Evolutionary conservation across 495 filamentous ascomycete genomes (phyloP).

Genomic region (Entonaema liquescens): DNA sequence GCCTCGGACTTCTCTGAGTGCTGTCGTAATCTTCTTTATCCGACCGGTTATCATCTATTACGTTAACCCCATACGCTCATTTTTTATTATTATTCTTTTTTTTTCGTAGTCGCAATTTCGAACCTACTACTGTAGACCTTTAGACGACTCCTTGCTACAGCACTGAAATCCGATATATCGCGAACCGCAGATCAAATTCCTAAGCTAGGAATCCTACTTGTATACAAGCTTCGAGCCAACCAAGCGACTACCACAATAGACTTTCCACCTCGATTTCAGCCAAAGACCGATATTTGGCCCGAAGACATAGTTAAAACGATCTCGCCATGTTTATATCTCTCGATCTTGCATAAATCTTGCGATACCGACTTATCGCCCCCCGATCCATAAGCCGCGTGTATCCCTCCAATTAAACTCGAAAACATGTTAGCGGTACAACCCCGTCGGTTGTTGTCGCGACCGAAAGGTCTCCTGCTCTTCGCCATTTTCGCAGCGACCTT

Average conservation of each 20-base stretch:
- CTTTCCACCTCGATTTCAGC: not conserved
- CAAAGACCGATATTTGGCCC: constrained; percentile 4
- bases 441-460: constrained; percentile 63
- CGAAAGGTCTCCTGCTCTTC: constrained; percentile 45
- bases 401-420: constrained; percentile 6
- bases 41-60: constrained; percentile 30
- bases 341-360: constrained; percentile 19
- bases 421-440: constrained; percentile 50
- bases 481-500: constrained; percentile 43
- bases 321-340: constrained; percentile 29
- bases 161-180: not conserved
- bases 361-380: constrained; percentile 27
- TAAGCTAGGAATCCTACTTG: constrained; percentile 17
- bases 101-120: not conserved
- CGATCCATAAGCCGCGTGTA: constrained; percentile 8
- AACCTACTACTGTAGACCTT: constrained; percentile 1
- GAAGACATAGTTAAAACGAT: not conserved
- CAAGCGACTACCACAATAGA: constrained; percentile 1
- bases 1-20: constrained; percentile 6
- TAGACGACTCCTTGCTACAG: not conserved
- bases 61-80: constrained; percentile 30
- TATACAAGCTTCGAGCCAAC: constrained; percentile 10
- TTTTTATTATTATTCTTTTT: constrained; percentile 1
- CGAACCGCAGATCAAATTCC: constrained; percentile 32
- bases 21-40: constrained; percentile 40